Evolutionary conservation across 2,329 filamentous ascomycete genomes (phyloP).

Genomic region (Claviceps maximensis): DNA sequence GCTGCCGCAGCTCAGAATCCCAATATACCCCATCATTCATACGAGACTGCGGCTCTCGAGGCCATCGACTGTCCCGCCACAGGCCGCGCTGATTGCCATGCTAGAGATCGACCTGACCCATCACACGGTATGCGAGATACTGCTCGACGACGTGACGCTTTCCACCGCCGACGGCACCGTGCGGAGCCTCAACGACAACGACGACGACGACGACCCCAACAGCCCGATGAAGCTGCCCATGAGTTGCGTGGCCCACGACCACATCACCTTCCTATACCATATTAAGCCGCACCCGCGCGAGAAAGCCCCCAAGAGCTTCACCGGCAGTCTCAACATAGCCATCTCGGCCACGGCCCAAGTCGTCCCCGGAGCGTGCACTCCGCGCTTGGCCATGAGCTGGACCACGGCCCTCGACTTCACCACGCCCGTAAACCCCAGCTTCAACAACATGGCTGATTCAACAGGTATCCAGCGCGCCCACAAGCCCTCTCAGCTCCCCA

Average conservation of each 20-base stretch:
- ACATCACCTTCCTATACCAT: constrained; percentile 62
- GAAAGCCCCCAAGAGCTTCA: constrained; percentile 29
- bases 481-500: constrained; percentile 51
- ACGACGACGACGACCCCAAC: constrained; percentile 17
- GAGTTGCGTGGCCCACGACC: constrained; percentile 56
- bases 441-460: constrained; percentile 35
- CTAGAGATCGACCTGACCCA: constrained; percentile 63
- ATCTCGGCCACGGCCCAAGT: constrained; percentile 48
- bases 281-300: constrained; percentile 41
- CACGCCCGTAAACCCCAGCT: constrained; percentile 48
- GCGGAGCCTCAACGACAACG: constrained; percentile 37
- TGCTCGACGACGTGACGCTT: constrained; percentile 45
- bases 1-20: constrained; percentile 47
- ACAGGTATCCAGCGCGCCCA: constrained; percentile 48
- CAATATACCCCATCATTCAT: constrained; percentile 56
- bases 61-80: constrained; percentile 43
- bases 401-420: constrained; percentile 57
- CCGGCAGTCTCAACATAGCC: constrained; percentile 42
- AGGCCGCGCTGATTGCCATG: constrained; percentile 51
- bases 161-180: constrained; percentile 44
- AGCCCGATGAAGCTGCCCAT: constrained; percentile 37
- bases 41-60: constrained; percentile 60
- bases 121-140: constrained; percentile 53
- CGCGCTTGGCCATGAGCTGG: constrained; percentile 53
- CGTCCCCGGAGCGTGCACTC: constrained; percentile 42